A percentile compares a stretch with the other conserved stretches of the same genome.
phyloP scores from a whole-genome alignment of 345 rosid genomes.

The Arabidopsis thaliana region TAIR10.1 NC_003070.9:18531001-18531500 shows the following conservation, averaged over 20 bases:
- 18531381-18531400: slow-evolving; percentile 11
- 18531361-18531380: slow-evolving; percentile 8
- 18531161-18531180: slow-evolving; percentile 60
- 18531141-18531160: slow-evolving; percentile 9
- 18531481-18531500: slow-evolving; percentile 87
- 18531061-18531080: slow-evolving; percentile 24
- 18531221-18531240: slow-evolving; percentile 81
- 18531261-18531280: slow-evolving; percentile 81
- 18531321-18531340: slow-evolving; percentile 93
- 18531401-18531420: slow-evolving; percentile 8
- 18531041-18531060: slow-evolving; percentile 20
- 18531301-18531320: slow-evolving; percentile 83
- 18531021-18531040: slow-evolving; percentile 18
- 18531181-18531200: slow-evolving; percentile 78
- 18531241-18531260: slow-evolving; percentile 83
- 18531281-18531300: slow-evolving; percentile 75
- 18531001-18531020: slow-evolving; percentile 17
- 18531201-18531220: slow-evolving; percentile 84
- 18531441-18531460: slow-evolving; percentile 29
- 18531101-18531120: slow-evolving; percentile 17
- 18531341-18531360: slow-evolving; percentile 77
- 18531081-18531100: slow-evolving; percentile 8
- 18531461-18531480: slow-evolving; percentile 76
- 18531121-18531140: slow-evolving; percentile 20
- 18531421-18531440: slow-evolving; percentile 2